Percentiles rank a stretch among this genome's conserved stretches.
phyloP scores from a whole-genome alignment of 1,139 yeast species.

The Zygotorulaspora mrakii region DNA sequence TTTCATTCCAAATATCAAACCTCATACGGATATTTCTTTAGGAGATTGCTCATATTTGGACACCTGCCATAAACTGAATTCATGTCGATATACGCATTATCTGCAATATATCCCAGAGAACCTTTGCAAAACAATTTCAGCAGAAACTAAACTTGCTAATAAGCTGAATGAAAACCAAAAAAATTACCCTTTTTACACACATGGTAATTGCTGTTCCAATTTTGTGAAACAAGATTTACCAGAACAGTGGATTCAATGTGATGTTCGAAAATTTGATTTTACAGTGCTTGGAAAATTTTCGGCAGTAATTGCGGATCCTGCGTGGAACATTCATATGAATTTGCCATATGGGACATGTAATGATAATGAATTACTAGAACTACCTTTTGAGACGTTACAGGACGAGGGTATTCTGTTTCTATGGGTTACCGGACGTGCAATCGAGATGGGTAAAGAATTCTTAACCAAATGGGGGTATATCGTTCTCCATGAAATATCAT shows the following conservation, averaged over 20 bases:
- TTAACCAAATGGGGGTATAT: slow-evolving; percentile 77
- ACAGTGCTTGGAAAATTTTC: slow-evolving; percentile 74
- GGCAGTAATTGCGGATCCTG: slow-evolving; percentile 85
- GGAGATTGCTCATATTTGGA: slow-evolving; percentile 95
- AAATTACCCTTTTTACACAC: slow-evolving; percentile 46
- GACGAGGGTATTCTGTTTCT: slow-evolving; percentile 77
- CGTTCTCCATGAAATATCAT: slow-evolving; percentile 73
- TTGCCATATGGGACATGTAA: slow-evolving; percentile 74
- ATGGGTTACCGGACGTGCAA: slow-evolving; percentile 95
- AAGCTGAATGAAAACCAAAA: slow-evolving; percentile 32
- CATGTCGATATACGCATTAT: slow-evolving; percentile 82
- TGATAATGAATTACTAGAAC: slow-evolving; percentile 62
- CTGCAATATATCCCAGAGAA: slow-evolving; percentile 52
- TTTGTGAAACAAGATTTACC: slow-evolving; percentile 41
- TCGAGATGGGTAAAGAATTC: slow-evolving; percentile 80
- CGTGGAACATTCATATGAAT: slow-evolving; percentile 85
- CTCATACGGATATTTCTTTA: slow-evolving; percentile 59
- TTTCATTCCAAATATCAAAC: slow-evolving; percentile 55
- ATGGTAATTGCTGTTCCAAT: slow-evolving; percentile 51
- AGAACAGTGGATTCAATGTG: slow-evolving; percentile 85
- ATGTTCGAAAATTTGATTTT: slow-evolving; percentile 69
- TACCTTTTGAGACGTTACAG: slow-evolving; percentile 68
- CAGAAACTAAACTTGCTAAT: slow-evolving; percentile 30
- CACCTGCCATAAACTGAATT: slow-evolving; percentile 81
- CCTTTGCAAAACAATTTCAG: slow-evolving; percentile 15